Conservation (phyloP, 1,139 yeast genomes). For the Candida pseudoviswanathii region DNA sequence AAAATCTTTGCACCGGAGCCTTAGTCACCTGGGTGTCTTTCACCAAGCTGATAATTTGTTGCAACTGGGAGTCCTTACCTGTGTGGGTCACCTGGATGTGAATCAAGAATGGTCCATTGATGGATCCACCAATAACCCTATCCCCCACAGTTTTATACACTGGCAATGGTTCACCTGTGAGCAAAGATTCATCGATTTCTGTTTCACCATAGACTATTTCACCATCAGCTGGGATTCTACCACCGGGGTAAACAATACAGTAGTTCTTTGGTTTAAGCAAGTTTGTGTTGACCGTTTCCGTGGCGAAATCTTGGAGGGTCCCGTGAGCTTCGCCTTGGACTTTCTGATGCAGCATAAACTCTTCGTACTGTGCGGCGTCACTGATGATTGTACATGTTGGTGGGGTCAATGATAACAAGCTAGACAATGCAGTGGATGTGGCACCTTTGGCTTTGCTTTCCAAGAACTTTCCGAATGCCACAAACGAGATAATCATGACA, state of each 20-base stretch:
- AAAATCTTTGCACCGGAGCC: conserved; percentile 89
- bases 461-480: conserved; percentile 84
- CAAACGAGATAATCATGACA: conserved; percentile 80
- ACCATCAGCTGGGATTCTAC: conserved; percentile 92
- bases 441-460: conserved; percentile 94
- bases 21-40: conserved; percentile 85
- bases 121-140: conserved; percentile 82
- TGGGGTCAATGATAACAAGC: conserved; percentile 79
- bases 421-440: conserved; percentile 85
- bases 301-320: conserved; percentile 22
- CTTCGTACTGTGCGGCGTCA: conserved; percentile 33
- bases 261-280: conserved; percentile 77
- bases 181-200: conserved; percentile 81
- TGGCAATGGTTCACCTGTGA: conserved; percentile 89
- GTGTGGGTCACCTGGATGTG: conserved; percentile 68
- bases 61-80: conserved; percentile 83
- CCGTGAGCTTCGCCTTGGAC: conserved; percentile 9
- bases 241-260: conserved; percentile 81
- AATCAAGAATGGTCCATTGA: conserved; percentile 76
- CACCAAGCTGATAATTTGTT: conserved; percentile 83
- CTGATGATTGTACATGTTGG: conserved; percentile 67
- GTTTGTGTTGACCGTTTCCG: conserved; percentile 61
- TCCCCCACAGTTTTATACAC: conserved; percentile 64
- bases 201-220: conserved; percentile 72
- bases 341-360: conserved; percentile 17